A percentile compares a stretch with the other conserved stretches of the same genome.
phyloP scores from a whole-genome alignment of 108 stramenopile genomes.

The Pseudonitzschia multiseries region DNA sequence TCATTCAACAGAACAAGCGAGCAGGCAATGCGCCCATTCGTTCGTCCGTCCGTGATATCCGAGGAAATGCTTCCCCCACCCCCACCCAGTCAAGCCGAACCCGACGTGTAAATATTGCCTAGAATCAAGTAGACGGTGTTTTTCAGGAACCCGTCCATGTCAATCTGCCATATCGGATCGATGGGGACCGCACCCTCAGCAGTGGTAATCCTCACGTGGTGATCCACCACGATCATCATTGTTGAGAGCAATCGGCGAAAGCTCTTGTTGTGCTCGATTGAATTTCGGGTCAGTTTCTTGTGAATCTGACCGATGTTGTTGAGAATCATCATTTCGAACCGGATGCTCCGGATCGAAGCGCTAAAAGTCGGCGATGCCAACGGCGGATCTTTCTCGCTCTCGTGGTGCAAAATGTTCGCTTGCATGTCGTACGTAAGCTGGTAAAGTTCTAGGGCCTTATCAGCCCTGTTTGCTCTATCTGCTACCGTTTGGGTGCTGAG shows the following conservation, averaged over 20 bases:
- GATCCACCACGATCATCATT: constrained; percentile 1
- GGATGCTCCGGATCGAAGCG: background rate
- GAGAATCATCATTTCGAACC: constrained; percentile 3
- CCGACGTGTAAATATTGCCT: background rate
- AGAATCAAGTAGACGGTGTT: background rate
- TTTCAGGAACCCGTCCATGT: background rate
- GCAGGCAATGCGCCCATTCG: no score
- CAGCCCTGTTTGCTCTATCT: background rate
- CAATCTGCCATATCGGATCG: background rate
- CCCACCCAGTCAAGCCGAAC: background rate
- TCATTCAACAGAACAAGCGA: no score
- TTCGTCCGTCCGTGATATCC: no score
- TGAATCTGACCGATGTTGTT: background rate
- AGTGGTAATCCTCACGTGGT: background rate
- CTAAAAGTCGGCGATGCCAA: background rate
- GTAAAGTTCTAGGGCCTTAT: background rate
- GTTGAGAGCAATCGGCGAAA: background rate
- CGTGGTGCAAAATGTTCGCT: background rate
- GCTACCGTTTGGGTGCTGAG: background rate
- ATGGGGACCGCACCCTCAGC: background rate
- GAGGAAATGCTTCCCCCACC: no score
- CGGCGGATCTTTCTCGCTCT: background rate
- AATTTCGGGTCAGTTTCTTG: background rate
- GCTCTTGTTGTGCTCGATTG: background rate
- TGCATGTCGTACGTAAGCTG: background rate